These are phyloP conservation scores for Candida boleticola DNA, from an alignment of 805 yeast species.

Conservation along the genomic window DNA sequence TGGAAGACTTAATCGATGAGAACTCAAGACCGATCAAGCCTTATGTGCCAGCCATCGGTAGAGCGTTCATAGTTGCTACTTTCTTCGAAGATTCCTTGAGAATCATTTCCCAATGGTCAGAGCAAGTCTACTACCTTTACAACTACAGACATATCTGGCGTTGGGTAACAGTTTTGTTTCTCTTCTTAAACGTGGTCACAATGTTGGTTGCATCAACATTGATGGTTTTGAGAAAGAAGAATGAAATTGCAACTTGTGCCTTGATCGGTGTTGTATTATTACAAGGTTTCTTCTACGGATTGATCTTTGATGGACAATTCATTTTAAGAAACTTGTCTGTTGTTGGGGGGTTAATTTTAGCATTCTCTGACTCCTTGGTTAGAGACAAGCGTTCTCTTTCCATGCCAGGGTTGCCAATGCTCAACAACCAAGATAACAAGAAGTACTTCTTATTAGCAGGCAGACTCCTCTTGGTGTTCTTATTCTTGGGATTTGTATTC, in stretches of 20 bases:
- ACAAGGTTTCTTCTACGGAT: constrained; percentile 88
- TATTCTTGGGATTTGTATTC: constrained; percentile 82
- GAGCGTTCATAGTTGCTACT: constrained; percentile 89
- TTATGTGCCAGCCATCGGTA: constrained; percentile 81
- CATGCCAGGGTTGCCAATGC: constrained; percentile 75
- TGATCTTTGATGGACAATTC: constrained; percentile 76
- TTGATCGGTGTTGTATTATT: constrained; percentile 68
- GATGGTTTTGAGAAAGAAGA: constrained; percentile 65
- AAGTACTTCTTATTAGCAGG: constrained; percentile 86
- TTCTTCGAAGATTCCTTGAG: constrained; percentile 87
- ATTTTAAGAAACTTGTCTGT: constrained; percentile 85
- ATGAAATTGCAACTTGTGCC: constrained; percentile 67
- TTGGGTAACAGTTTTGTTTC: constrained; percentile 71
- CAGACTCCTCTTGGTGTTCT: constrained; percentile 75
- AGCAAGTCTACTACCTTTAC: constrained; percentile 82
- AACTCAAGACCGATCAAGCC: constrained; percentile 58
- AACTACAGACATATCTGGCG: constrained; percentile 77
- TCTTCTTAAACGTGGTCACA: constrained; percentile 57
- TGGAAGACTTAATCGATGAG: constrained; percentile 54
- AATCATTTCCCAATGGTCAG: constrained; percentile 84
- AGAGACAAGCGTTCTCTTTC: constrained; percentile 64
- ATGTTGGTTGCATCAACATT: constrained; percentile 75
- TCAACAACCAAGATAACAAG: constrained; percentile 68
- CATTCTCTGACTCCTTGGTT: constrained; percentile 81
- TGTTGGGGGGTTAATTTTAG: constrained; percentile 87